Percentiles rank a stretch among this genome's conserved stretches.
Conservation (phyloP, 1,284 basidiomycete species). For the Pisolithus thermaeus region DNA sequence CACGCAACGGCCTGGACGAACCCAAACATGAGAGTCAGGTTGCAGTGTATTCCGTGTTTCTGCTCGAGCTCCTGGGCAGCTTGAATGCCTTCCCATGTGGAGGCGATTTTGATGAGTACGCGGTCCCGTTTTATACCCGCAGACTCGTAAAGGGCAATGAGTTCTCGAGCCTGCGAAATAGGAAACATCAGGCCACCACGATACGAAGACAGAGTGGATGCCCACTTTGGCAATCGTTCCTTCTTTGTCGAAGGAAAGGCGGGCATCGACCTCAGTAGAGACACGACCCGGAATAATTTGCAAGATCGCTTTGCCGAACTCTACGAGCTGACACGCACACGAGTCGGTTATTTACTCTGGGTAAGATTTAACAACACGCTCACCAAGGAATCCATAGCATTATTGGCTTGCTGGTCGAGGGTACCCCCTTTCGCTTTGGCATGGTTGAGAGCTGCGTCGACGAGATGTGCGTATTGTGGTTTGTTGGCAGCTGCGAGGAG, state of each 20-base stretch:
- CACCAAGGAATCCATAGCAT: slow-evolving; percentile 85
- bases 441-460: slow-evolving; percentile 78
- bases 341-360: neutral
- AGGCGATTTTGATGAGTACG: too few relatives aligned
- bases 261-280: slow-evolving; percentile 97
- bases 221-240: slow-evolving; percentile 81
- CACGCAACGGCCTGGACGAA: too few relatives aligned
- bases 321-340: slow-evolving; percentile 62
- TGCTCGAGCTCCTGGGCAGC: too few relatives aligned
- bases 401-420: slow-evolving; percentile 64
- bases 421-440: slow-evolving; percentile 78
- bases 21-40: too few relatives aligned
- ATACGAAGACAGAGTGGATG: neutral
- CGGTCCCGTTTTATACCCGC: slow-evolving; percentile 85
- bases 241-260: slow-evolving; percentile 91
- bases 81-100: too few relatives aligned
- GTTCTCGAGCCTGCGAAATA: slow-evolving; percentile 74
- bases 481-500: slow-evolving; percentile 92
- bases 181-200: slow-evolving; percentile 1
- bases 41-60: too few relatives aligned
- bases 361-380: slow-evolving; percentile 7
- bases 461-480: slow-evolving; percentile 75
- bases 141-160: slow-evolving; percentile 91
- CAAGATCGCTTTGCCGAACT: slow-evolving; percentile 94
- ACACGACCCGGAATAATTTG: slow-evolving; percentile 95